Evolutionary conservation across 2,329 filamentous ascomycete species (phyloP), one percentile per base, ranked within the genome.

Genomic region (Exophiala oligosperma): DNA sequence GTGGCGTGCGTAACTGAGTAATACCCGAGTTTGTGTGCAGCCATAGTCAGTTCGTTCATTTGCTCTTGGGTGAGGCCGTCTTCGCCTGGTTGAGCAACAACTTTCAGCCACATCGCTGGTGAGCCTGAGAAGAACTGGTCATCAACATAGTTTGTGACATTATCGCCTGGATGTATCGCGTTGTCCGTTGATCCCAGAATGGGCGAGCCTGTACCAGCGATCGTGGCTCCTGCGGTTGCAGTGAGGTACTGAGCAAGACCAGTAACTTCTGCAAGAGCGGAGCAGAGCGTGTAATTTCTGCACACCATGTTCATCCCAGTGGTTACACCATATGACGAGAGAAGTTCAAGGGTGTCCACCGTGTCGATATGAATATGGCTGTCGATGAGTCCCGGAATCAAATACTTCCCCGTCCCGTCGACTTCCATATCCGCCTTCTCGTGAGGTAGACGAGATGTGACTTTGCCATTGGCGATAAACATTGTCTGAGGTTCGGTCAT

Each of bases 341-440:
- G 51, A 6, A 43, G 23, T 17, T 62, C 29, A 9, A 67, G 53
- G 21, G 61, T 24, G 5, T 14, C 24, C 11, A 53, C 4, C 23
- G 57, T 54, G n/a, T 8, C 17, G 2, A 59, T 46, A 43, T 68
- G 66, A 7, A 59, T 21, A 35, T 68, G 66, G 48, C 46, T 51
- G 35, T 68, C 67, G 29, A 68, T 67, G 32, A 68, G 54, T 4
- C 66, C 66, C 3, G 67, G 66, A 3, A 68, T 51, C 7, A 68
- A 57, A 24, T 59, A 52, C 1, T n/a, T 35, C 0, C 60, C 59
- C 21, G 57, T 54, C 2, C 49, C 64, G 47, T 67, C 54, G 53
- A 67, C 28, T 50, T 9, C 12, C 21, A 14, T 8, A n/a, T 17
- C n/a, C 46, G 46, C 46, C 46, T n/a, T 48, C 46, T 43, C 6